phyloP scores from a whole-genome alignment of 2,329 filamentous ascomycete species.

The Myriangium duriaei region DNA sequence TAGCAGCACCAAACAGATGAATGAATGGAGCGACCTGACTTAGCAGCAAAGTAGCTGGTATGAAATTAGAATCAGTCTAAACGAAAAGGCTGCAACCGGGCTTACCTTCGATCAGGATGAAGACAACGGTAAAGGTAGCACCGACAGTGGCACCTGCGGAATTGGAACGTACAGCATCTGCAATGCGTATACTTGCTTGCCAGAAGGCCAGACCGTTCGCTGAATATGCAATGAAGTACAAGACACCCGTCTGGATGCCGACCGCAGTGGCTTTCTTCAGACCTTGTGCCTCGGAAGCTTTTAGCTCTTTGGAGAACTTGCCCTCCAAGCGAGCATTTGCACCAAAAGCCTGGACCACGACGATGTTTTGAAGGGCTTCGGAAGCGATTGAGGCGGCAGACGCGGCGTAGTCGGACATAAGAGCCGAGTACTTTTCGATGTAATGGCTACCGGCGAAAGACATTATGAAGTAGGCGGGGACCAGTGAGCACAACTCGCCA shows the following conservation, averaged over 20 bases:
- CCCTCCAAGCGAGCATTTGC: slow-evolving; percentile 46
- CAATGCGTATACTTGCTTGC: slow-evolving; percentile 49
- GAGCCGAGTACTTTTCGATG: slow-evolving; percentile 37
- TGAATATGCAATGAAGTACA: slow-evolving; percentile 57
- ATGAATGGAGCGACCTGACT: slow-evolving; percentile 35
- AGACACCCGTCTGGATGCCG: slow-evolving; percentile 45
- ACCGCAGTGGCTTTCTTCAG: slow-evolving; percentile 46
- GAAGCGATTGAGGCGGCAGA: slow-evolving; percentile 52
- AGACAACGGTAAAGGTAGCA: slow-evolving; percentile 43
- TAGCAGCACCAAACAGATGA: slow-evolving; percentile 38
- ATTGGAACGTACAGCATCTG: slow-evolving; percentile 26
- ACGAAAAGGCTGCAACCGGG: neutral
- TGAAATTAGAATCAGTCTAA: neutral
- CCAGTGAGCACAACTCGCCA: slow-evolving; percentile 49
- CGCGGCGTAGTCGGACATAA: slow-evolving; percentile 41
- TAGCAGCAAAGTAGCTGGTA: slow-evolving; percentile 32
- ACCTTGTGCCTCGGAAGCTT: slow-evolving; percentile 38
- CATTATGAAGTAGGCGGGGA: slow-evolving; percentile 52
- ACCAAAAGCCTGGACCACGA: slow-evolving; percentile 47
- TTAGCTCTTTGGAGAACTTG: slow-evolving; percentile 44
- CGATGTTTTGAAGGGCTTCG: slow-evolving; percentile 47
- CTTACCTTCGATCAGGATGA: slow-evolving; percentile 40
- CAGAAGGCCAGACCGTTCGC: slow-evolving; percentile 57
- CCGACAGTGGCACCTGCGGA: slow-evolving; percentile 27
- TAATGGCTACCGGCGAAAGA: slow-evolving; percentile 43